Evolutionary conservation across 2,329 filamentous ascomycete species (phyloP).

Genomic region (Alternaria gansuensis): DNA sequence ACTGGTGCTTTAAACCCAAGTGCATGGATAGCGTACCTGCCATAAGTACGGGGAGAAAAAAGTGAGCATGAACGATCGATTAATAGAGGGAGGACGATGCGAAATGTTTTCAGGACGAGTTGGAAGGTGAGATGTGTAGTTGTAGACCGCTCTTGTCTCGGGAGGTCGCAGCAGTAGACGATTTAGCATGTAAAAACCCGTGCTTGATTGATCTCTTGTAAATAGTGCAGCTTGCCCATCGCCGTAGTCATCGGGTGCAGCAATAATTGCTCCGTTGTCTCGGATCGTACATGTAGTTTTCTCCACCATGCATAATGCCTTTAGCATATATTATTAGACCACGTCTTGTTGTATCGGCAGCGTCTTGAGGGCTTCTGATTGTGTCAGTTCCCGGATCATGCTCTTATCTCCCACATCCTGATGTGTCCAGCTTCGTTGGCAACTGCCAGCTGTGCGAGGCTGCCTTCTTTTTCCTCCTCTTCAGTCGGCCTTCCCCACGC

Average conservation of each 20-base stretch:
- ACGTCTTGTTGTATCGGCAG: background rate
- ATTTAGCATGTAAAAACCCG: conserved; percentile 4
- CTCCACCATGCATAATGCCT: background rate
- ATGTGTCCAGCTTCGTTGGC: conserved; percentile 91
- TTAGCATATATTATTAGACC: background rate
- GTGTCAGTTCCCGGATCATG: conserved; percentile 23
- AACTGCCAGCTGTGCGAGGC: conserved; percentile 71
- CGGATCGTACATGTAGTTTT: background rate
- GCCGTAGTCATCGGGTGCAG: background rate
- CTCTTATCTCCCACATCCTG: conserved; percentile 77
- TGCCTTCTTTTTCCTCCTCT: conserved; percentile 69
- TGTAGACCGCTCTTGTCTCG: conserved; percentile 11
- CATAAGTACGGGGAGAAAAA: conserved; percentile 13
- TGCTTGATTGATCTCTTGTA: background rate
- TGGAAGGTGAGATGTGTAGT: conserved; percentile 1
- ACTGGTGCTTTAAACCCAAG: conserved; percentile 6
- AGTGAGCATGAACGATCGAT: conserved; percentile 4
- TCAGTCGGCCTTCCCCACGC: conserved; percentile 57
- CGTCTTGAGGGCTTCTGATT: conserved; percentile 1
- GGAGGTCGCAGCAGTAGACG: conserved; percentile 13
- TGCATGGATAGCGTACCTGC: conserved; percentile 18
- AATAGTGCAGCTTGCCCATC: background rate
- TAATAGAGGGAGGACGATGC: background rate
- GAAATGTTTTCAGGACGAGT: background rate
- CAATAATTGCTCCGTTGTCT: background rate